Percentiles rank a stretch among this genome's conserved stretches.
Conservation (phyloP, 2,329 filamentous ascomycete genomes). For the Sclerotinia glacialis region DNA sequence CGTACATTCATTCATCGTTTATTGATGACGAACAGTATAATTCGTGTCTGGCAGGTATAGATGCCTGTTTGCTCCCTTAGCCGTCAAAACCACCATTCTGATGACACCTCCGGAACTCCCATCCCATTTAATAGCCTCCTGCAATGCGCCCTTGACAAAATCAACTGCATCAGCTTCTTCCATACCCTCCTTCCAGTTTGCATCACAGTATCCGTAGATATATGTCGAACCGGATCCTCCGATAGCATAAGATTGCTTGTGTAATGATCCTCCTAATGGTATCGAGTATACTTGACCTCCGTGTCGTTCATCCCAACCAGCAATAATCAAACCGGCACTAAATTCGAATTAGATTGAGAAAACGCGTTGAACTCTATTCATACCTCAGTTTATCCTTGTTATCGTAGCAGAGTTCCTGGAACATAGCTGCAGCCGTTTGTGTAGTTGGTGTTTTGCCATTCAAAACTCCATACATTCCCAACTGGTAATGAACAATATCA, state of each 20-base stretch:
- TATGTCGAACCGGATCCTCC: slow-evolving; percentile 97
- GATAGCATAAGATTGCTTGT: slow-evolving; percentile 96
- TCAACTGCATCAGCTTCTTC: slow-evolving; percentile 83
- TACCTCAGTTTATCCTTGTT: slow-evolving; percentile 94
- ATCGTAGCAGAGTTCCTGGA: slow-evolving; percentile 96
- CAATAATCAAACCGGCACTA: slow-evolving; percentile 95
- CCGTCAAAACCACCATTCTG: slow-evolving; percentile 92
- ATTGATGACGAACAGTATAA: slow-evolving; percentile 54
- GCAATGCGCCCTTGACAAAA: slow-evolving; percentile 88
- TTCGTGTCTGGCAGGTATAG: slow-evolving; percentile 91
- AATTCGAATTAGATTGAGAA: slow-evolving; percentile 29
- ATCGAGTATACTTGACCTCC: slow-evolving; percentile 98
- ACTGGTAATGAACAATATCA: slow-evolving; percentile 95
- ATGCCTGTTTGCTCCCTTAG: slow-evolving; percentile 85
- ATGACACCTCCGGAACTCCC: slow-evolving; percentile 98
- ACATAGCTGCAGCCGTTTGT: slow-evolving; percentile 90
- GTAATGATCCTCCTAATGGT: slow-evolving; percentile 89
- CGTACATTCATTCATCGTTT: slow-evolving; percentile 48
- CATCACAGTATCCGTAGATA: slow-evolving; percentile 98
- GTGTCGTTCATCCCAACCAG: slow-evolving; percentile 93
- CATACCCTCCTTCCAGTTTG: slow-evolving; percentile 94
- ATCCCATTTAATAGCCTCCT: slow-evolving; percentile 99
- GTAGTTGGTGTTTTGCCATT: slow-evolving; percentile 91
- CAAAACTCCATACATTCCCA: slow-evolving; percentile 85
- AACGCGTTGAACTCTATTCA: slow-evolving; percentile 39